Base-by-base conservation (phyloP, 306 rosid genomes). In the Vigna reflexopilosa region DNA sequence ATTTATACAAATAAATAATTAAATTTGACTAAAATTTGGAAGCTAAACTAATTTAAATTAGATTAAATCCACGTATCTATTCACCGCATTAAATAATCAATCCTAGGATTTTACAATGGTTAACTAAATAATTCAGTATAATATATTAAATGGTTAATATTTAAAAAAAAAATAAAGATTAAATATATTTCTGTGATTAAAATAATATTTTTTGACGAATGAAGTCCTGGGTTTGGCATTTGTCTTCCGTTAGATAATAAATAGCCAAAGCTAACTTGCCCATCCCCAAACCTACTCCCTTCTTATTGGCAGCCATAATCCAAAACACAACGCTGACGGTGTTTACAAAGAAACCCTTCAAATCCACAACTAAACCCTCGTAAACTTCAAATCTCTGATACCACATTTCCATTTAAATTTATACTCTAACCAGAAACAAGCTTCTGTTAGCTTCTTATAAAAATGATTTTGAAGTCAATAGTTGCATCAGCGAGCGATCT, bases 401-500 rank as follows among this genome's bases (percentile, higher is more conserved):
- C n/a, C 42, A 67, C 76, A 64, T 81, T 78, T 32, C 58, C 40
- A 42, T n/a, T 68, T 56, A 48, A 20, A 30, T 17, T 20, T 38
- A 63, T 8, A 24, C 26, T 59, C 26, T 72, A 51, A 66, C 78
- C 54, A 7, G 8, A 72, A n/a, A 51, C 13, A 57, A 50, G 26
- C 50, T 11, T 4, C 26, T 48, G 2, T 7, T 32, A 65, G 48
- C 73, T 68, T 71, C 65, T 32, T 49, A 4, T 20, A 38, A 26
- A 54, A 0, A 67, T 73, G 34, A 3, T 65, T 32, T 72, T 16
- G 28, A 64, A 64, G 74, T 74, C 90, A 85, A 89, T 91, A 94
- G 87, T 79, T 26, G 67, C 89, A 38, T 80, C 85, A 49, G 77
- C 80, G 1, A 40, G 85, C 79, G 80, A 77, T 81, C 81, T 82